phyloP scores from a whole-genome alignment of 2,329 filamentous ascomycete species.

The Sporothrix dimorphospora region DNA sequence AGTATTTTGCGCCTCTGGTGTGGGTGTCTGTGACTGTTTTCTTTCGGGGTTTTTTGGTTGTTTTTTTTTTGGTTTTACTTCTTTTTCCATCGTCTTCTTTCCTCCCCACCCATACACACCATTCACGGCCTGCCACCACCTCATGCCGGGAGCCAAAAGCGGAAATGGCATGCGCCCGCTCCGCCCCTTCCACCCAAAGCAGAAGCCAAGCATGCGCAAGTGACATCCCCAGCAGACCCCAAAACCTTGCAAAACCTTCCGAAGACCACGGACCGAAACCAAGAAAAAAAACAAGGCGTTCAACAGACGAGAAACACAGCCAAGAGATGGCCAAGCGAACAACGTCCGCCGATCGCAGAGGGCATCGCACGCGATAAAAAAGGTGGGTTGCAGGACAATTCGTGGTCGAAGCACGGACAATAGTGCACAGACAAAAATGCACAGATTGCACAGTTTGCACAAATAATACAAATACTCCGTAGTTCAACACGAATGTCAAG shows the following conservation, averaged over 20 bases:
- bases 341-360: background rate
- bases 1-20: background rate
- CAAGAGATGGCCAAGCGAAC: background rate
- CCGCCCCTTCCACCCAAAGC: background rate
- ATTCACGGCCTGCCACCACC: background rate
- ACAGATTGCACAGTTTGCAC: background rate
- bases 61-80: background rate
- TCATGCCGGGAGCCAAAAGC: conserved; percentile 9
- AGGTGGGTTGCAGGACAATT: background rate
- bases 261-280: background rate
- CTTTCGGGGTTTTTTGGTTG: background rate
- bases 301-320: too few species aligned
- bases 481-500: background rate
- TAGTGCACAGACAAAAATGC: background rate
- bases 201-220: background rate
- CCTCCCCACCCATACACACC: conserved; percentile 2
- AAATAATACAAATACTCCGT: background rate
- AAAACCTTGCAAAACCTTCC: background rate
- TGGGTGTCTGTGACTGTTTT: background rate
- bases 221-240: background rate
- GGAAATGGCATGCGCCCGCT: conserved; percentile 1
- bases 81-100: background rate
- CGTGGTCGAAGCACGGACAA: background rate
- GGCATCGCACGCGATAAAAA: background rate
- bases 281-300: background rate